These are phyloP conservation scores for Globisporangium megalacanthum DNA, from an alignment of 352 stramenopile genomes.

Conservation along the genomic window DNA sequence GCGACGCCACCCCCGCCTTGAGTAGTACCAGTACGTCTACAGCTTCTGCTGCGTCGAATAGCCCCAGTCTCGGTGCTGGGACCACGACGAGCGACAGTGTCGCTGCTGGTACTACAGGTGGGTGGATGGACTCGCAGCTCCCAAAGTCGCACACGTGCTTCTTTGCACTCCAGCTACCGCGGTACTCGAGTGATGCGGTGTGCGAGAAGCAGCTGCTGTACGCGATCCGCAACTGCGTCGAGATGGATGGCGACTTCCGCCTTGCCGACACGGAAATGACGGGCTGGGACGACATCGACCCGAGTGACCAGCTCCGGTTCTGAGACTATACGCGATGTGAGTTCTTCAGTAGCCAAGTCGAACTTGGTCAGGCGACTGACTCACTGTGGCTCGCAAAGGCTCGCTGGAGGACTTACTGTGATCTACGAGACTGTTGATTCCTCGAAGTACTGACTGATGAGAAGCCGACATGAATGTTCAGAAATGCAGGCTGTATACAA, in stretches of 20 bases:
- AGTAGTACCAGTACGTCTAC: not conserved
- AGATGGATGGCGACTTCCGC: slow-evolving; percentile 88
- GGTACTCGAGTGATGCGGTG: slow-evolving; percentile 74
- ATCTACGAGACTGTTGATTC: too few species aligned
- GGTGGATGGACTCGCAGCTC: slow-evolving; percentile 53
- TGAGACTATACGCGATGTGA: not conserved
- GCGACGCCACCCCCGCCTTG: too few species aligned
- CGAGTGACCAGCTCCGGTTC: slow-evolving; percentile 7
- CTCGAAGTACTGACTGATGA: too few species aligned
- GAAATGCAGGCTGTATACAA: too few species aligned
- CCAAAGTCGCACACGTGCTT: slow-evolving; percentile 89
- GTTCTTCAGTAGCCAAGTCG: too few species aligned
- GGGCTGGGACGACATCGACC: slow-evolving; percentile 6
- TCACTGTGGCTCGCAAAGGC: too few species aligned
- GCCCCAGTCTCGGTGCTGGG: not conserved
- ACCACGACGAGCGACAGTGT: too few species aligned
- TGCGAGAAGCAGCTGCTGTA: slow-evolving; percentile 69
- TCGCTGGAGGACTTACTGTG: too few species aligned
- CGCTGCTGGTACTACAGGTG: not conserved
- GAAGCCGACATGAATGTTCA: too few species aligned
- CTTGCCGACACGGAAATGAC: slow-evolving; percentile 62
- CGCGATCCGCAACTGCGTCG: slow-evolving; percentile 79
- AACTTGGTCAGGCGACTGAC: too few species aligned
- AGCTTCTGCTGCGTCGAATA: too few species aligned
- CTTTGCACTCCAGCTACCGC: slow-evolving; percentile 74